Evolutionary conservation across 495 filamentous ascomycete genomes (phyloP).

Genomic region (Penicillium maclennaniae): DNA sequence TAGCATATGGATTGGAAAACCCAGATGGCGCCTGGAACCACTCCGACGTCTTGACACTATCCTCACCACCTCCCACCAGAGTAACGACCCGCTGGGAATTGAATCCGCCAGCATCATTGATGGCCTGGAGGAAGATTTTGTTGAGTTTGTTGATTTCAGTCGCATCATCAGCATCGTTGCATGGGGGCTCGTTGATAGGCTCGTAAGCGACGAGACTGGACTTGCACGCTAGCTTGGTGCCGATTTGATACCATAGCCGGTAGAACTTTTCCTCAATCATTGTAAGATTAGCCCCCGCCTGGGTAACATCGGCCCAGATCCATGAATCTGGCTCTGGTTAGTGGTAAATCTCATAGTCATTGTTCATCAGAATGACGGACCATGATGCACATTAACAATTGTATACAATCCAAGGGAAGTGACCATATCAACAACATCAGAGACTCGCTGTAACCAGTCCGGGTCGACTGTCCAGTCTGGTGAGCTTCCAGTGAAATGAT

Average conservation of each 20-base stretch:
- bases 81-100: slow-evolving; percentile 56
- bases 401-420: slow-evolving; percentile 48
- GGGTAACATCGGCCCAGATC: slow-evolving; percentile 56
- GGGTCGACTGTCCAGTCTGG: slow-evolving; percentile 53
- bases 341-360: not conserved
- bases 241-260: slow-evolving; percentile 57
- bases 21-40: slow-evolving; percentile 50
- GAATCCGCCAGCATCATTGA: slow-evolving; percentile 52
- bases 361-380: slow-evolving; percentile 10
- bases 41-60: slow-evolving; percentile 49
- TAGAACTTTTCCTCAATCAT: slow-evolving; percentile 56
- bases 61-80: slow-evolving; percentile 48
- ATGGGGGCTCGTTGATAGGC: slow-evolving; percentile 57
- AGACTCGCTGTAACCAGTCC: slow-evolving; percentile 57
- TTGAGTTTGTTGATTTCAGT: slow-evolving; percentile 54
- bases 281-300: slow-evolving; percentile 42
- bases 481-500: slow-evolving; percentile 50
- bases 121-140: slow-evolving; percentile 52
- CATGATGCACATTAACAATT: slow-evolving; percentile 59
- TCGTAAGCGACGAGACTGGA: slow-evolving; percentile 55
- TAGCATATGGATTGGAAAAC: slow-evolving; percentile 54
- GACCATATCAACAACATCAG: slow-evolving; percentile 55
- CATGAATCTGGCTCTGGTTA: slow-evolving; percentile 40
- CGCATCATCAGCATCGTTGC: slow-evolving; percentile 46
- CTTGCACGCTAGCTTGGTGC: slow-evolving; percentile 52